Base-by-base conservation (phyloP, 78 protist species). In the Guillardia theta region DNA sequence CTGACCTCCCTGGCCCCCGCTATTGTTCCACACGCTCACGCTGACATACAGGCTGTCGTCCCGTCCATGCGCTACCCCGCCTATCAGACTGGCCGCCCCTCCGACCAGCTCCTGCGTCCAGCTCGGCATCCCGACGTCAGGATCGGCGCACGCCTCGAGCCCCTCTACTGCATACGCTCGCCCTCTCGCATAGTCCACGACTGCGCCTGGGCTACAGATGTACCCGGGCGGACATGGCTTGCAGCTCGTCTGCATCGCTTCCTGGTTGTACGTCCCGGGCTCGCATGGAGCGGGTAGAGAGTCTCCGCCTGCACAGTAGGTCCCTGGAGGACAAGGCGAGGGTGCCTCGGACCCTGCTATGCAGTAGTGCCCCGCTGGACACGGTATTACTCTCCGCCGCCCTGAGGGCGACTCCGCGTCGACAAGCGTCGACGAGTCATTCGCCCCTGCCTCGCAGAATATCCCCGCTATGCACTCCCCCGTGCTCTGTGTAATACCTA, bases 281-380 rank as follows among this genome's bases (percentile, higher is more conserved):
- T 87, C 36, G 62, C 92, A 87, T 43, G 92, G 62, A 27, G 64
- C 4, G 70, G 62, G 92, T 1, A 44, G 53, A 33, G 88, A 4
- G 22, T 10, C 15, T 22, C 87, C 58, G 37, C 30, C 64, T 0
- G 45, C 18, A 39, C 46, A 80, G 78, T 80, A 97, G 24, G 96
- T 95, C 30, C 98, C 98, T 10, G 77, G 50, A 3, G 95, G 96
- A 64, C 98, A 97, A 0, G 64, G 43, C 1, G 1, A 0, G 4
- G 93, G 70, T 3, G 22, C 54, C 54, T 45, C 37, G 76, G 93
- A 30, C 64, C 93, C 93, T 1, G 54, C 64, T 12, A 48, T 27
- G 43, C 95, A 93, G 70, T 92, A 70, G 94, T 3, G 30, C 50
- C 94, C 94, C 4, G 88, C 88, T 4, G 87, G 50, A 33, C 94